Evolutionary conservation across 2,329 filamentous ascomycete species (phyloP).

Genomic region (Ophiostoma perfectum): DNA sequence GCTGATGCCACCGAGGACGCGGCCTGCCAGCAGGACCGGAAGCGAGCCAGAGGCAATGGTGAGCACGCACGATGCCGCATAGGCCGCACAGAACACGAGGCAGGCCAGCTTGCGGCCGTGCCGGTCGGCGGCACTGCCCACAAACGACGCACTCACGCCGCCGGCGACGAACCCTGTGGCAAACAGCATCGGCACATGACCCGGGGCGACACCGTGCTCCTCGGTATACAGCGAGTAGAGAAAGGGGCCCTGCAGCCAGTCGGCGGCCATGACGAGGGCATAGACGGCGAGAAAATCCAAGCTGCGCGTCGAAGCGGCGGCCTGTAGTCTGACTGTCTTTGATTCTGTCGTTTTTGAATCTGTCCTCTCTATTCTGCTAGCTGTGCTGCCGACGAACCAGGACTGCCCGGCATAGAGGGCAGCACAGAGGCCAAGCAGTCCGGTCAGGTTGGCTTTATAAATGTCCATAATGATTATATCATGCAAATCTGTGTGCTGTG

Average conservation of each 20-base stretch:
- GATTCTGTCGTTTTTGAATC: neutral
- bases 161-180: conserved; percentile 42
- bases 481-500: neutral
- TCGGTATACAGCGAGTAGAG: conserved; percentile 37
- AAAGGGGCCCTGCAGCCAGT: conserved; percentile 43
- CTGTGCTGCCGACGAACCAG: conserved; percentile 15
- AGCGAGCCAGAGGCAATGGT: conserved; percentile 32
- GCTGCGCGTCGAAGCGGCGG: conserved; percentile 19
- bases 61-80: conserved; percentile 47
- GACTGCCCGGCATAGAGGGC: conserved; percentile 29
- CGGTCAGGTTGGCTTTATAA: conserved; percentile 35
- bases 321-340: neutral
- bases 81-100: conserved; percentile 49
- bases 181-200: conserved; percentile 38
- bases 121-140: conserved; percentile 45
- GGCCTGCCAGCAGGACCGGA: conserved; percentile 46
- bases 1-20: conserved; percentile 50
- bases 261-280: conserved; percentile 45
- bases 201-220: conserved; percentile 31
- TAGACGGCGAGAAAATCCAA: conserved; percentile 41
- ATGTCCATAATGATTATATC: conserved; percentile 28
- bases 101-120: conserved; percentile 49
- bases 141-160: conserved; percentile 41
- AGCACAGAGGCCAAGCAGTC: conserved; percentile 34
- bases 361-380: conserved; percentile 17